Evolutionary conservation across 345 rosid genomes (phyloP).

Genomic region (Syzygium aqueum): DNA sequence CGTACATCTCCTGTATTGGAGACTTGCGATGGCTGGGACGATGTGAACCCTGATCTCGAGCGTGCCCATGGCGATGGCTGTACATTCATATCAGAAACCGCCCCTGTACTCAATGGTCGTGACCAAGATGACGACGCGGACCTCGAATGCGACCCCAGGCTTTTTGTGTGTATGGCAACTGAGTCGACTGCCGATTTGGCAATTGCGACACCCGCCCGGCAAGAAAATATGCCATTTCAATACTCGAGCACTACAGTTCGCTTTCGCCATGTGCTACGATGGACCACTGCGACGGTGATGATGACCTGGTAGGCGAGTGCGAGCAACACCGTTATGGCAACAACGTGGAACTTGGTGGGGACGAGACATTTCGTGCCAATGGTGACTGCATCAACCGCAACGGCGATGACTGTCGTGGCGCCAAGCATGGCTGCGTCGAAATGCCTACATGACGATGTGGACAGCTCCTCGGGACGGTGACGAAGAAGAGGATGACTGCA

Average conservation of each 20-base stretch:
- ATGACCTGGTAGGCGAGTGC: background rate
- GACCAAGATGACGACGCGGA: no score
- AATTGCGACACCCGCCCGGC: background rate
- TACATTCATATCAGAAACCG: accelerated
- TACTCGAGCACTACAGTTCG: background rate
- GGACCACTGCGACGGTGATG: background rate
- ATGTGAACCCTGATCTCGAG: background rate
- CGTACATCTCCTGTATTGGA: background rate
- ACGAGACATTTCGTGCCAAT: background rate
- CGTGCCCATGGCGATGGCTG: background rate
- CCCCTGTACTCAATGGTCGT: accelerated
- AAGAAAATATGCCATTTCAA: background rate
- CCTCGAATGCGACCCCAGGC: no score
- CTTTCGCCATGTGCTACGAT: background rate
- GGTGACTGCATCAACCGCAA: background rate
- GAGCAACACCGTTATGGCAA: accelerated
- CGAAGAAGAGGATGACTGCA: no score
- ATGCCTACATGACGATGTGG: background rate
- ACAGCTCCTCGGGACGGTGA: no score
- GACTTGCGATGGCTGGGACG: background rate
- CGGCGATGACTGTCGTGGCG: accelerated
- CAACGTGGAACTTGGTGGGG: background rate
- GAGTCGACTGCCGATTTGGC: background rate
- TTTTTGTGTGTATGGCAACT: no score
- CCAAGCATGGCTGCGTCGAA: background rate